These are phyloP conservation scores for Maudiozyma humilis DNA, from an alignment of 1,139 yeast species.

Conservation along the genomic window DNA sequence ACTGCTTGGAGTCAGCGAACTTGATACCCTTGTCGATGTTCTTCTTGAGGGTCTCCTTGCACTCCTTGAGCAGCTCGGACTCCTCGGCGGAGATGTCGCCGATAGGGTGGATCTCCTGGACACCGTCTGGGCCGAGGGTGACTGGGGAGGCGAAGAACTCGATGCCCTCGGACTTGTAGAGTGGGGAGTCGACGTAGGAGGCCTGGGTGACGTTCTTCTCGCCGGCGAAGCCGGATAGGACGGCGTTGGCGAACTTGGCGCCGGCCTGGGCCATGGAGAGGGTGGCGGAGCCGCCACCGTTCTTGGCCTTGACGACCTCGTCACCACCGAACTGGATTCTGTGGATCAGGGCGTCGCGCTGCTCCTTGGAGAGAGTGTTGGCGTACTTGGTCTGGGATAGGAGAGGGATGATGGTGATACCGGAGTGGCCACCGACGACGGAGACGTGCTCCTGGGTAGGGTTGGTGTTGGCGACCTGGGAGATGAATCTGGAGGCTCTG, in stretches of 20 bases:
- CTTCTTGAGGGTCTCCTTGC: constrained; percentile 75
- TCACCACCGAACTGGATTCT: constrained; percentile 99
- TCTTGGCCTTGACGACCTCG: constrained; percentile 96
- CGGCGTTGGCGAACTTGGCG: constrained; percentile 85
- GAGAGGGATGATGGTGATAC: constrained; percentile 94
- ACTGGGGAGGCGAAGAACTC: constrained; percentile 92
- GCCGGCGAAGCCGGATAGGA: constrained; percentile 69
- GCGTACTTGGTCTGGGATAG: constrained; percentile 64
- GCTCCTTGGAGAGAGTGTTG: constrained; percentile 42
- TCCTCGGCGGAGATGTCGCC: constrained; percentile 52
- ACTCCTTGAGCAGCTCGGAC: constrained; percentile 66
- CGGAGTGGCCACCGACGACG: constrained; percentile 98
- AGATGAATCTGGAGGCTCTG: constrained; percentile 86
- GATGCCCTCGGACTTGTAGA: constrained; percentile 75
- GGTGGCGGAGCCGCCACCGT: constrained; percentile 98
- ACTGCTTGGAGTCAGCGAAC: constrained; percentile 35
- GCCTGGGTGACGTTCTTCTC: constrained; percentile 67
- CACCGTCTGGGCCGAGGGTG: constrained; percentile 83
- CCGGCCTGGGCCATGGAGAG: constrained; percentile 99
- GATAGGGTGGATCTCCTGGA: constrained; percentile 62
- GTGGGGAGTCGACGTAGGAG: constrained; percentile 71
- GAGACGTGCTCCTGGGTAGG: constrained; percentile 66
- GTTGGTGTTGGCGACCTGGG: constrained; percentile 43
- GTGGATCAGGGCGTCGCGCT: constrained; percentile 65
- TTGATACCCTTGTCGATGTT: constrained; percentile 67